phyloP scores from a whole-genome alignment of 2,329 filamentous ascomycete genomes.

The Sporothrix inflata region DNA sequence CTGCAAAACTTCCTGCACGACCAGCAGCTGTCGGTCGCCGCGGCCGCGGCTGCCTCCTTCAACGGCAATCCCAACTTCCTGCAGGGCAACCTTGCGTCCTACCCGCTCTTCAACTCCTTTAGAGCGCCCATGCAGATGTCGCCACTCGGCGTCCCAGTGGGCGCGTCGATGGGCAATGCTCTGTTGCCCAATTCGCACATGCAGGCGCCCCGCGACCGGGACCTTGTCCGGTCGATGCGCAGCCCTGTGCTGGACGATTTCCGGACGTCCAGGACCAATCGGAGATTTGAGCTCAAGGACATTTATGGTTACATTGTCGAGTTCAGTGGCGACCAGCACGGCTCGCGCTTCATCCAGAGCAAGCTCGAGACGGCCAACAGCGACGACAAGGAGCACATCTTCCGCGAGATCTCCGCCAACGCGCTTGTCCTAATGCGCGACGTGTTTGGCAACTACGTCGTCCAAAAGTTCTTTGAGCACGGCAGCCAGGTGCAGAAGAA shows the following conservation, averaged over 20 bases:
- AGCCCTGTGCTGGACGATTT: slow-evolving; percentile 81
- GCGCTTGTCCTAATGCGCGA: slow-evolving; percentile 90
- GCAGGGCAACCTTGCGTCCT: slow-evolving; percentile 33
- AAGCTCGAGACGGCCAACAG: slow-evolving; percentile 92
- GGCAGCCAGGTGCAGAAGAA: slow-evolving; percentile 94
- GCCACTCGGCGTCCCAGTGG: slow-evolving; percentile 35
- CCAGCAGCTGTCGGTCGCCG: slow-evolving; percentile 25
- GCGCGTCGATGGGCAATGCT: slow-evolving; percentile 36
- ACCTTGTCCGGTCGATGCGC: slow-evolving; percentile 48
- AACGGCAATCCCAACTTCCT: slow-evolving; percentile 15
- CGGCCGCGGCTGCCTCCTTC: slow-evolving; percentile 9
- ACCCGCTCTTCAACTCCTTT: slow-evolving; percentile 46
- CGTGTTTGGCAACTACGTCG: slow-evolving; percentile 97
- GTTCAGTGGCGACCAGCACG: slow-evolving; percentile 94
- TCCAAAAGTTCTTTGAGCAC: slow-evolving; percentile 97
- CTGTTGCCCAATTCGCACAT: slow-evolving; percentile 43
- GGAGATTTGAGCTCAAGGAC: slow-evolving; percentile 80
- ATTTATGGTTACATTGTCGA: slow-evolving; percentile 88
- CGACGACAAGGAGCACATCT: slow-evolving; percentile 91
- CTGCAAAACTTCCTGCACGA: slow-evolving; percentile 23
- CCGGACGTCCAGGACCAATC: slow-evolving; percentile 67
- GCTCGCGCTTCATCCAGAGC: slow-evolving; percentile 91
- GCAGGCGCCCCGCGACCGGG: slow-evolving; percentile 39
- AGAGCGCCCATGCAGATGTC: slow-evolving; percentile 42
- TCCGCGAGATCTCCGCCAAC: slow-evolving; percentile 83